Evolutionary conservation across 2,329 filamentous ascomycete genomes (phyloP), one percentile per base, ranked within the genome.

Genomic region (Hypoxylon rubiginosum): DNA sequence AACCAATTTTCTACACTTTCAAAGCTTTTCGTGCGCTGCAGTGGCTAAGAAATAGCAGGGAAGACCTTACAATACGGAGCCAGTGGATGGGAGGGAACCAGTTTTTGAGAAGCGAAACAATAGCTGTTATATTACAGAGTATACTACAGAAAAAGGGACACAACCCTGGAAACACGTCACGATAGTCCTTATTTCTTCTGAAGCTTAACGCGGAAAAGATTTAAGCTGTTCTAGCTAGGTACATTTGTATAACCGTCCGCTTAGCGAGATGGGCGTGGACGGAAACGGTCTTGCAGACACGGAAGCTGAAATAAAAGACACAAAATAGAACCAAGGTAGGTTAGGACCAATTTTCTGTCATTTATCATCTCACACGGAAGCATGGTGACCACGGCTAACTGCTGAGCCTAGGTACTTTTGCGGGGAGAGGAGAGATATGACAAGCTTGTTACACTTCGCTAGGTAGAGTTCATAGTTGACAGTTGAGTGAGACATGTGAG

Each of bases 341-440:
- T 28, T 28, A 28, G 10, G 15, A 36, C 34, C 13, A 13, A 6
- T 36, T 4, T 15, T 36, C 11, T 36, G 34, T 36, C 11, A 36
- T 36, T 36, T 36, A 10, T 36, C 34, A 15, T 36, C 10, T 15
- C 34, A 15, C 15, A 15, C 7, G 34, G 13, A 13, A 34, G 13
- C 13, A 34, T 36, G 34, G 26, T 28, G 34, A 2, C 9, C n/a
- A 30, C 43, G 28, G 34, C 45, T 53, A 57, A 58, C 26, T 17
- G 24, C 53, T 54, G 43, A 21, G 5, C 39, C 45, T 11, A n/a
- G n/a, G n/a, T n/a, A n/a, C n/a, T n/a, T n/a, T 51, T 45, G 28
- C n/a, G n/a, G 15, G 46, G 51, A 19, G 28, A 28, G 32, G n/a
- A n/a, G n/a, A 49, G 9, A 19, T 46, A 11, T 46, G 43, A 21